Base-by-base conservation (phyloP, 176 grass and related monocot genomes). In the Eragrostis nindensis region DNA sequence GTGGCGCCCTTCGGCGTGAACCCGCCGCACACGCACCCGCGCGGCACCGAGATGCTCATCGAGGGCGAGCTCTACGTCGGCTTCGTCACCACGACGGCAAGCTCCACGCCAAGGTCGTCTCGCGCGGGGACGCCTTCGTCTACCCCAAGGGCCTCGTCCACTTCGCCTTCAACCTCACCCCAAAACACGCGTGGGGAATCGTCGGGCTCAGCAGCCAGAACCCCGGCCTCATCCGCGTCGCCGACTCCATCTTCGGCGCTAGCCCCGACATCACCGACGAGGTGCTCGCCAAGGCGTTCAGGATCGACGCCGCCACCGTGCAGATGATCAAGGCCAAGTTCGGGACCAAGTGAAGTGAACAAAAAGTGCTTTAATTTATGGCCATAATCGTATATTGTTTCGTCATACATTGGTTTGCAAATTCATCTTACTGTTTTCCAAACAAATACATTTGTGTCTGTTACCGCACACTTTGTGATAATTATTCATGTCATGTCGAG, bases 11-110 rank as follows among this genome's bases (percentile, higher is more conserved):
- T n/a, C 42, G 83, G 86, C 11, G 30, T 86, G 24, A 82, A 86
- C 77, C 73, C 86, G 47, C 90, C 84, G 46, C 90, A 92, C 79
- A 83, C 70, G 56, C 86, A 92, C 79, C 83, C 86, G 11, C 86
- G 78, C 57, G 86, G 82, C 66, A 82, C 90, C 25, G 86, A 92
- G 86, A 66, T 92, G 53, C 53, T 83, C 38, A 77, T 92, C 24
- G 49, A 92, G 46, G 90, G 90, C 29, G 25, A 87, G 43, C 79
- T 89, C 42, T 24, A 76, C 19, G 86, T 61, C 11, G 90, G 77
- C 1, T 89, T 92, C 54, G 4, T 92, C 47, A 70, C 89, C 38
- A 55, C 85, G 55, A 74, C 30, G 71, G 79, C 53, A 26, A 21
- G 62, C 74, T 87, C 32, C 61, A 88, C 71, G 21, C 55, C 13